Evolutionary conservation across 2,329 filamentous ascomycete species (phyloP).

Genomic region (Colletotrichum gigasporum): DNA sequence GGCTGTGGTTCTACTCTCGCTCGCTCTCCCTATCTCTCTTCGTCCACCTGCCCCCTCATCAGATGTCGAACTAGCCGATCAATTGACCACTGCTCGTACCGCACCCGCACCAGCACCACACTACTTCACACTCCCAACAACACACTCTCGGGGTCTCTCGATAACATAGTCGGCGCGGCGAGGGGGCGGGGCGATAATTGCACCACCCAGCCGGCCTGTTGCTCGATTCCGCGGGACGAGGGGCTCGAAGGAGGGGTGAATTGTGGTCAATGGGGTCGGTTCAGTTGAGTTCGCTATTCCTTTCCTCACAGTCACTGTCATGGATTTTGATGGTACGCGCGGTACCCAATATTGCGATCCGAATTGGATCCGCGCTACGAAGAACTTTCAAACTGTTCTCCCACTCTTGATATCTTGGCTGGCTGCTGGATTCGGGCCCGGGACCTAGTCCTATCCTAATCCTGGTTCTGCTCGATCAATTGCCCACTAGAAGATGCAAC

Average conservation of each 20-base stretch:
- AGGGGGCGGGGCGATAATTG: background rate
- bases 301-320: background rate
- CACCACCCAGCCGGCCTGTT: background rate
- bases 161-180: background rate
- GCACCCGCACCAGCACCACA: too few species aligned
- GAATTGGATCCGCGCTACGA: background rate
- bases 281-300: background rate
- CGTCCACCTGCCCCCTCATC: background rate
- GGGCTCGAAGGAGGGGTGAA: background rate
- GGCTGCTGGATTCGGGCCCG: too few species aligned
- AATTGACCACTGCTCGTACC: background rate
- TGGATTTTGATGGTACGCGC: slow-evolving; percentile 10
- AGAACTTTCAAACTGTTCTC: background rate
- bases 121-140: background rate
- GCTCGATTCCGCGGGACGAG: background rate
- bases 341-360: slow-evolving; percentile 7
- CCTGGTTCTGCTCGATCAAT: too few species aligned
- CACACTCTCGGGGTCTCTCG: background rate
- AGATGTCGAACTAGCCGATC: background rate
- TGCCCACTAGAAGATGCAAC: too few species aligned
- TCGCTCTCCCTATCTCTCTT: background rate
- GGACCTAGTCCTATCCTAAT: too few species aligned
- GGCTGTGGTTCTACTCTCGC: too few species aligned
- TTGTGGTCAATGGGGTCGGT: slow-evolving; percentile 2
- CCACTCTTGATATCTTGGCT: background rate